Evolutionary conservation across 192 early-diverging fungal species (phyloP).

Genomic region (Coemansia sp.): DNA sequence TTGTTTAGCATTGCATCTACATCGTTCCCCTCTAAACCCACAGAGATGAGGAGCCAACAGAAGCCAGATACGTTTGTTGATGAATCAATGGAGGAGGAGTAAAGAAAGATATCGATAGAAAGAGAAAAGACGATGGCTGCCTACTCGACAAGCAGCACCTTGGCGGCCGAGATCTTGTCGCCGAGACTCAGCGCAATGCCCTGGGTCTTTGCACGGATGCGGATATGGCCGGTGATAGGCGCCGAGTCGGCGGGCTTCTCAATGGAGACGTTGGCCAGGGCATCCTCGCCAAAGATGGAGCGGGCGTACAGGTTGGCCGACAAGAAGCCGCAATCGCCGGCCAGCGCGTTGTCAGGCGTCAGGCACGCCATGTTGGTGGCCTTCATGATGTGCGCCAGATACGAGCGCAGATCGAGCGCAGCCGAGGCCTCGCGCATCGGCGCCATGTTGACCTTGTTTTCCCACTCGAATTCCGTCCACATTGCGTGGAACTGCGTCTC

Average conservation of each 20-base stretch:
- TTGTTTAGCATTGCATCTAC: not conserved
- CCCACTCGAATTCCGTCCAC: constrained; percentile 99
- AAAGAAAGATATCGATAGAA: not conserved
- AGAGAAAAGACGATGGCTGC: not conserved
- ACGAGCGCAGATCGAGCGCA: constrained; percentile 77
- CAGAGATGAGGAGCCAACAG: not conserved
- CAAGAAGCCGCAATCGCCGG: constrained; percentile 95
- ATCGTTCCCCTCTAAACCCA: not conserved
- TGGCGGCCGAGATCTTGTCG: constrained; percentile 68
- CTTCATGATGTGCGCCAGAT: constrained; percentile 91
- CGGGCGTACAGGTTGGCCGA: constrained; percentile 97
- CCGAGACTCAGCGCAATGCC: constrained; percentile 96
- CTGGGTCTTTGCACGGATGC: constrained; percentile 97
- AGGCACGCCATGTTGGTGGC: constrained; percentile 98
- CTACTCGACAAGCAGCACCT: constrained; percentile 29
- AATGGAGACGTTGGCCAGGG: constrained; percentile 94
- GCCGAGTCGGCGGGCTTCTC: constrained; percentile 72
- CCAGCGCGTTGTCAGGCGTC: constrained; percentile 88
- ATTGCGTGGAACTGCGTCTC: constrained; percentile 95
- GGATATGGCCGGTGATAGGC: constrained; percentile 91
- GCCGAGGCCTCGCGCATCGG: constrained; percentile 75
- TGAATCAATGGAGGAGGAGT: not conserved
- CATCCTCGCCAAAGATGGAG: constrained; percentile 98
- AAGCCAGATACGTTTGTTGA: not conserved
- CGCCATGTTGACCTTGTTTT: constrained; percentile 98